These are phyloP conservation scores for Aureobasidium uvarum DNA, from an alignment of 2,329 filamentous ascomycete genomes.

Conservation along the genomic window DNA sequence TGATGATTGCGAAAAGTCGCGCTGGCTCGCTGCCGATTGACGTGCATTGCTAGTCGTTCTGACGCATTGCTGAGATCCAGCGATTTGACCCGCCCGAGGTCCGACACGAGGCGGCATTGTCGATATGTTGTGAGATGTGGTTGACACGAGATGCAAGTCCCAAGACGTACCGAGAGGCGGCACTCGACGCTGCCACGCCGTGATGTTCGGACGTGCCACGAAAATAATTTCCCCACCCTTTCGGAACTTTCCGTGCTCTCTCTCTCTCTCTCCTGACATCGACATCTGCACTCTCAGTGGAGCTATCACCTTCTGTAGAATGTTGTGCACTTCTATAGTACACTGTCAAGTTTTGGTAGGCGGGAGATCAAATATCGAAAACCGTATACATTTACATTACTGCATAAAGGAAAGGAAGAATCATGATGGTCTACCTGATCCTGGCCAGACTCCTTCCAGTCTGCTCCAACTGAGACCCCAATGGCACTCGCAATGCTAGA, in stretches of 20 bases:
- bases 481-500: background rate
- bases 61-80: constrained; percentile 20
- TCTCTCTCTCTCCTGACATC: background rate
- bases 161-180: constrained; percentile 11
- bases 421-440: background rate
- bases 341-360: background rate
- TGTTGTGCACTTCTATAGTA: background rate
- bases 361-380: background rate
- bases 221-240: constrained; percentile 22
- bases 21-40: constrained; percentile 7
- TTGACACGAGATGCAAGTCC: background rate
- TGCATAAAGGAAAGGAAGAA: constrained; percentile 11
- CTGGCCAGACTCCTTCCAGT: constrained; percentile 6
- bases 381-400: constrained; percentile 21
- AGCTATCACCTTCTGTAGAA: no score
- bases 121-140: background rate
- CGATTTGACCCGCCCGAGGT: constrained; percentile 13
- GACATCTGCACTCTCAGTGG: no score
- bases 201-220: constrained; percentile 19
- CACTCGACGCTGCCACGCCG: constrained; percentile 6
- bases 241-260: constrained; percentile 13
- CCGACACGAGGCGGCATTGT: constrained; percentile 26
- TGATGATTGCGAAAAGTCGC: constrained; percentile 26
- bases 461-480: background rate
- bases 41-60: constrained; percentile 14